Base-by-base conservation (phyloP, 2,329 filamentous ascomycete species). In the Calonectria pseudoreteaudii region DNA sequence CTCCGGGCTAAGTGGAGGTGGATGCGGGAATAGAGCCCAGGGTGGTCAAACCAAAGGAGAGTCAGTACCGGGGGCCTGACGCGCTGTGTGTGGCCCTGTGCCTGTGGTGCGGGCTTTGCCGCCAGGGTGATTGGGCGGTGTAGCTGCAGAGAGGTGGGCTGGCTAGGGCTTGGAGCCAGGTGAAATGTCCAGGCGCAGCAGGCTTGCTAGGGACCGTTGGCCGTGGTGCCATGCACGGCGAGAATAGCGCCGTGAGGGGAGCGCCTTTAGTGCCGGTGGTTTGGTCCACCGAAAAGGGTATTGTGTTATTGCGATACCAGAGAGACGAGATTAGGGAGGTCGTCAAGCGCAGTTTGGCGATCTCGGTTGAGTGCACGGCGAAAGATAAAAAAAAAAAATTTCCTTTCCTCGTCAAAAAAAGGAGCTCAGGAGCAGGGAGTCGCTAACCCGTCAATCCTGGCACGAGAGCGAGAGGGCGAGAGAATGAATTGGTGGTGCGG, bases 81-180 rank as follows among this genome's bases (percentile, higher is more conserved):
- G 56, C 23, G 34, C 34, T 41, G 56, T 60, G 53, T 56, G 11
- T 69, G 38, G 71, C 64, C 31, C 62, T 53, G 70, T 74, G 70
- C 64, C 50, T 70, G 38, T 68, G 34, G 70, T 26, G 68, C 36
- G 53, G 62, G 50, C 56, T 75, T 66, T 70, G 56, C 23, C 36
- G 64, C 71, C 50, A 66, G 75, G 72, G 49, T 76, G 74, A 78
- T 80, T 80, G 77, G 79, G 79, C 79, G 79, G 79, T 80, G 79
- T 78, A 75, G 77, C 52, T 73, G 70, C 66, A 70, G 36, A 31
- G 36, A 10, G 44, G 69, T 72, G 70, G 66, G 53, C 72, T 52
- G 64, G 53, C 50, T 65, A 74, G 38, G 68, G 68, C 52, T 56
- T 50, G 41, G 14, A 68, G 66, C 31, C 23, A 44, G 66, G 71